Evolutionary conservation across 2,329 filamentous ascomycete genomes (phyloP), one percentile per base, ranked within the genome.

Genomic region (Neonectria ditissima): DNA sequence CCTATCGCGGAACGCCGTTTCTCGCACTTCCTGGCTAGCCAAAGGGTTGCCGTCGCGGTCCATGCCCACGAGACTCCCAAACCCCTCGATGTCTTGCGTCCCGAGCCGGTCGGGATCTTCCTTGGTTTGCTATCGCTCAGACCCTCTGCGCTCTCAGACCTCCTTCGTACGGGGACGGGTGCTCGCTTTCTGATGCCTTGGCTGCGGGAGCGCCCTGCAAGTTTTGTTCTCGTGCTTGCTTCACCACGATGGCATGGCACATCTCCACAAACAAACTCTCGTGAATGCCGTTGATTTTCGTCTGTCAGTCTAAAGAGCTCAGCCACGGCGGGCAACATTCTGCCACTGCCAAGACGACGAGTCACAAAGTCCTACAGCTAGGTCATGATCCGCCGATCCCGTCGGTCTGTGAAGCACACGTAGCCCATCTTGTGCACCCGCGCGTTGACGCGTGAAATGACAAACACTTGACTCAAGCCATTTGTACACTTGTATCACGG

Each of bases 391-490:
- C 22, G 45, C 59, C 43, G 50, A 34, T 32, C 26, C 44, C 18
- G 45, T 20, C 28, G 26, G 48, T 28, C 20, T 43, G 41, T 32
- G 45, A 63, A 50, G 52, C 39, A 50, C 39, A 50, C 18, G 24
- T 11, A 60, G 26, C 39, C 63, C 52, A 41, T 45, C 37, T 66
- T 32, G 63, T 64, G 56, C 55, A 64, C 71, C 64, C 59, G 48
- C 65, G 30, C 51, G 61, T 64, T 51, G 56, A 63, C 66, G 59
- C 37, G 56, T n/a, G 18, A 47, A 59, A 62, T 64, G 68, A 71
- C 71, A 72, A 67, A 68, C 63, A 69, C 61, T 69, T 68, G 65
- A 63, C 65, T 67, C 59, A 65, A 65, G 68, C 56, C 63, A 62
- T 54, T 50, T 52, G 53, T 39, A 55, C 64, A 60, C 26, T 22